phyloP scores from a whole-genome alignment of 805 yeast species.

The Saturnispora gosingensis region DNA sequence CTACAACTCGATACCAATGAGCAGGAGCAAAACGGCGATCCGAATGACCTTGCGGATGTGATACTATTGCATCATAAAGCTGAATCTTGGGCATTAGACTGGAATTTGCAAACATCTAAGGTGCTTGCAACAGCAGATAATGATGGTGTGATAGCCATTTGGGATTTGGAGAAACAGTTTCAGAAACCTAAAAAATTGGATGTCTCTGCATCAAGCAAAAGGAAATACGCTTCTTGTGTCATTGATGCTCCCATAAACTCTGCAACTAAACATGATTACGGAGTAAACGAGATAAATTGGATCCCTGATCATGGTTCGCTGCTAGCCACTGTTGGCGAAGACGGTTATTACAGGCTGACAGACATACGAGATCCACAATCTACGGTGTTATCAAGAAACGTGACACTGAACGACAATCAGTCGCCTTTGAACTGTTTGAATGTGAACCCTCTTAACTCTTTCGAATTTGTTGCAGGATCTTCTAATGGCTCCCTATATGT shows the following conservation, averaged over 20 bases:
- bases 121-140: constrained; percentile 49
- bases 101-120: constrained; percentile 64
- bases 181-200: constrained; percentile 12
- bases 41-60: constrained; percentile 19
- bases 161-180: constrained; percentile 43
- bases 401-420: background rate
- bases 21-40: constrained; percentile 7
- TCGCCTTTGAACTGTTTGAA: constrained; percentile 42
- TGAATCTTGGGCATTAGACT: constrained; percentile 65
- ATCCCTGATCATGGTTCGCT: constrained; percentile 49
- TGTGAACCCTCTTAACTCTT: constrained; percentile 47
- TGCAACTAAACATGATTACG: constrained; percentile 31
- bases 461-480: constrained; percentile 61
- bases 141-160: constrained; percentile 54
- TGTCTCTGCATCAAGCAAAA: constrained; percentile 7
- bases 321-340: constrained; percentile 63
- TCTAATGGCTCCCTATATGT: constrained; percentile 43
- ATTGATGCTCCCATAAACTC: constrained; percentile 13
- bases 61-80: constrained; percentile 25
- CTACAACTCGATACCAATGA: constrained; percentile 6
- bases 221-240: constrained; percentile 7
- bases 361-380: constrained; percentile 38
- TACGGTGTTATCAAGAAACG: constrained; percentile 13
- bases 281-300: constrained; percentile 72
- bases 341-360: constrained; percentile 37